A percentile compares a stretch with the other conserved stretches of the same genome.
phyloP scores from a whole-genome alignment of 805 yeast genomes.

The Zygosaccharomyces bisporus region DNA sequence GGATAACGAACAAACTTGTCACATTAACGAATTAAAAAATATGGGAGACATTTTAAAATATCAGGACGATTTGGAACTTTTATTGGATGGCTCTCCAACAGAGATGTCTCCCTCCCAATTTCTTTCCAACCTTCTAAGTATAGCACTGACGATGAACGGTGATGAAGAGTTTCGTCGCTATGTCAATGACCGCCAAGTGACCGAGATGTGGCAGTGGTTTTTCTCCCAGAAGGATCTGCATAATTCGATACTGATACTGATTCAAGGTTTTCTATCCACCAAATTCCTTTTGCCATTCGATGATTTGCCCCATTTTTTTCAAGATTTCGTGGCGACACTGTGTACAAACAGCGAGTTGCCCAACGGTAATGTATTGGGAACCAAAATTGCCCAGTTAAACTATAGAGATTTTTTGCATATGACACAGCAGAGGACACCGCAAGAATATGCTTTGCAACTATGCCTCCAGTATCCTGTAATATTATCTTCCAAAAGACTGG shows the following conservation, averaged over 20 bases:
- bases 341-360: constrained; percentile 8
- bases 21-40: constrained; percentile 30
- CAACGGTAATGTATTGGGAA: background rate
- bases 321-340: constrained; percentile 5
- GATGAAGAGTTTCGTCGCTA: constrained; percentile 22
- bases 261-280: constrained; percentile 20
- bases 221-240: constrained; percentile 7
- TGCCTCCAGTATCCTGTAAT: constrained; percentile 13
- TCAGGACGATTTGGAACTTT: constrained; percentile 38
- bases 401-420: constrained; percentile 22
- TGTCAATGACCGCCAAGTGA: constrained; percentile 16
- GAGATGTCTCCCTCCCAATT: constrained; percentile 5
- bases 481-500: constrained; percentile 3
- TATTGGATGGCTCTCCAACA: constrained; percentile 22
- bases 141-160: constrained; percentile 19
- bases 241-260: constrained; percentile 11
- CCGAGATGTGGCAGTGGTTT: constrained; percentile 27
- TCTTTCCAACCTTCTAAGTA: constrained; percentile 23
- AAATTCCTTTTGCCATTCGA: constrained; percentile 9
- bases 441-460: constrained; percentile 12
- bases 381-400: constrained; percentile 20
- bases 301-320: constrained; percentile 9
- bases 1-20: constrained; percentile 15
- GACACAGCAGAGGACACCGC: constrained; percentile 12
- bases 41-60: constrained; percentile 37